phyloP scores from a whole-genome alignment of 495 filamentous ascomycete species.

The Neurospora cerealis region DNA sequence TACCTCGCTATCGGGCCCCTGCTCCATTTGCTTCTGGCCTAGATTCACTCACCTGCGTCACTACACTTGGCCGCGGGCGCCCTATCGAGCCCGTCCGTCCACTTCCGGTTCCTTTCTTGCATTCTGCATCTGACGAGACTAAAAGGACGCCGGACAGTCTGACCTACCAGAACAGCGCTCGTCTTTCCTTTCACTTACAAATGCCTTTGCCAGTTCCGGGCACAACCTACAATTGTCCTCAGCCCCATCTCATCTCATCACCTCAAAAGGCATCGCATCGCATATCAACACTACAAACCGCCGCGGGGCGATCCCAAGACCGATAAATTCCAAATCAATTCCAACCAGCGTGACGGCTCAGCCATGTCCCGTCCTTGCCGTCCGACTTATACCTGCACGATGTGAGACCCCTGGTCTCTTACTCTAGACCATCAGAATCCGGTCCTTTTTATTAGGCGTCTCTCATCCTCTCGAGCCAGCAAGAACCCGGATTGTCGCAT shows the following conservation, averaged over 20 bases:
- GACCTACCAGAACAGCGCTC: background rate
- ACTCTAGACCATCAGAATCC: conserved; percentile 10
- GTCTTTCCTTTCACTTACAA: background rate
- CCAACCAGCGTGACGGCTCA: background rate
- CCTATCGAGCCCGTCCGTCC: background rate
- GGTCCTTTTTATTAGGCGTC: background rate
- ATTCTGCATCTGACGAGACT: background rate
- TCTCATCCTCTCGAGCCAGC: background rate
- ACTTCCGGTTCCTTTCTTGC: background rate
- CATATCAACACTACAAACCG: background rate
- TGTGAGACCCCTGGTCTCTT: conserved; percentile 10
- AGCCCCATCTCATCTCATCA: background rate
- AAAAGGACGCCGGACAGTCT: background rate
- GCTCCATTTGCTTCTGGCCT: background rate
- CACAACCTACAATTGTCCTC: background rate
- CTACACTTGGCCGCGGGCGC: background rate
- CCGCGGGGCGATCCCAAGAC: background rate
- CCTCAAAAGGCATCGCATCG: background rate
- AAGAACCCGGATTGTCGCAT: background rate
- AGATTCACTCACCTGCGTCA: background rate
- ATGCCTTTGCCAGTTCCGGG: background rate
- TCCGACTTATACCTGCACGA: background rate
- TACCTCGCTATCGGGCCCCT: background rate
- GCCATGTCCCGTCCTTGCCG: conserved; percentile 10
- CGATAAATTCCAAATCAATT: background rate